Evolutionary conservation across 805 yeast genomes (phyloP), one percentile per base, ranked within the genome.

Genomic region (Wickerhamiella sergipiensis): DNA sequence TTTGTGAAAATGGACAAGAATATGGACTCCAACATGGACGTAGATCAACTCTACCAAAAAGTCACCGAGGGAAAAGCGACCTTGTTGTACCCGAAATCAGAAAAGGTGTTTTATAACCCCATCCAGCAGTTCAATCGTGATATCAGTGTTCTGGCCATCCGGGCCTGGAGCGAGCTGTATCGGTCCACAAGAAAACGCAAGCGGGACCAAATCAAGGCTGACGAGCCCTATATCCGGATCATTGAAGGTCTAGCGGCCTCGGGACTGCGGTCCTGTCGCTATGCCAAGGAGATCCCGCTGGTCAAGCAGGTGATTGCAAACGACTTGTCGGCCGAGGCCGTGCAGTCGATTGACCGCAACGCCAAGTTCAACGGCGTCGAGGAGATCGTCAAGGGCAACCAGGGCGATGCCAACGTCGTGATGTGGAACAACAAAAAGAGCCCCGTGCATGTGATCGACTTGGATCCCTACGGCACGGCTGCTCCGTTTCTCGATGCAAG

Each of bases 401-500:
- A 78, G 58, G 95, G 92, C 31, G 97, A 92, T 68, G 98, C 98
- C n/a, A 87, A 84, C 57, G 78, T 77, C 42, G 79, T 76, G 61
- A 86, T 92, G 95, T 71, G 81, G 49, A 61, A 52, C 1, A 60
- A 57, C 49, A 67, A 60, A 61, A 57, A 12, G 8, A 31, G 63
- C 68, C 47, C 67, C 61, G 88, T 83, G 67, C 95, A 92, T 63
- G 85, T 86, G 2, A 79, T 92, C 52, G 99, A 92, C 67, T 73
- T 92, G 48, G 99, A 92, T 66, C 99, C 99, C 0, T 92, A 92
- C 63, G 99, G 99, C 29, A 83, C 97, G 0, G 98, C 96, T 0
- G 79, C 96, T 0, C 98, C 98, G 7, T 92, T 92, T 64, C 74
- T 92, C 26, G 98, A 92, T 64, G 79, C 92, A 31, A 97, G 97